phyloP scores from a whole-genome alignment of 495 filamentous ascomycete species.

The Podospora fimiseda region DNA sequence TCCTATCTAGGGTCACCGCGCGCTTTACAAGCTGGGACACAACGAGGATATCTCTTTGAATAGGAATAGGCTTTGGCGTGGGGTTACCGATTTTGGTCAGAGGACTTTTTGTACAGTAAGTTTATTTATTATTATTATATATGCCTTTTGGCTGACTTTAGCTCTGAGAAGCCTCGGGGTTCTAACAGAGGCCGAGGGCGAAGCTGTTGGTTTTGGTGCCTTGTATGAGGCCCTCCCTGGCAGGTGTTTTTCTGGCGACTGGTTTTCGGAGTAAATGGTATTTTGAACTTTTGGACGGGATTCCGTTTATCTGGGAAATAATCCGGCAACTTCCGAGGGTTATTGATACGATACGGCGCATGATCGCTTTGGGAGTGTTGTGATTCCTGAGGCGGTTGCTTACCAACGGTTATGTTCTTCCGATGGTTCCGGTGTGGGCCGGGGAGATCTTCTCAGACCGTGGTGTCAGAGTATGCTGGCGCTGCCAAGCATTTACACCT shows the following conservation, averaged over 20 bases:
- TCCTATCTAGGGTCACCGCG: slow-evolving; percentile 23
- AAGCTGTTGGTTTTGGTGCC: too few species aligned
- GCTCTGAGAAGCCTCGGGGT: slow-evolving; percentile 9
- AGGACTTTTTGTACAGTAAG: slow-evolving; percentile 26
- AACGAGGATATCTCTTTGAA: slow-evolving; percentile 75
- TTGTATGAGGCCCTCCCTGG: slow-evolving; percentile 35
- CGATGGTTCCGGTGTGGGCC: slow-evolving; percentile 15
- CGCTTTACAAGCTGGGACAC: slow-evolving; percentile 85
- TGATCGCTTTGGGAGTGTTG: slow-evolving; percentile 50
- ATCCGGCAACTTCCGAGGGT: slow-evolving; percentile 46
- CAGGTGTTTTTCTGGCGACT: slow-evolving; percentile 59
- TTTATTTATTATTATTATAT: too few species aligned
- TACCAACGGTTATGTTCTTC: slow-evolving; percentile 64
- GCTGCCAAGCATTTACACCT: slow-evolving; percentile 82
- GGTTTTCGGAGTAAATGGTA: slow-evolving; percentile 79
- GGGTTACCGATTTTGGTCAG: slow-evolving; percentile 53
- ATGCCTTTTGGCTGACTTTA: neutral
- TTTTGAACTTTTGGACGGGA: slow-evolving; percentile 81
- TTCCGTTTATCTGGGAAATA: slow-evolving; percentile 42
- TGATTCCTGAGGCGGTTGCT: slow-evolving; percentile 68
- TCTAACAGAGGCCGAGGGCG: neutral
- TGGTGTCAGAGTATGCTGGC: slow-evolving; percentile 72
- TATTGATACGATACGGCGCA: slow-evolving; percentile 35
- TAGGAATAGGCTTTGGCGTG: slow-evolving; percentile 96
- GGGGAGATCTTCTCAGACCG: slow-evolving; percentile 43